Conservation (phyloP, 768 basidiomycete genomes). For the Paxillus rubicundulus region DNA sequence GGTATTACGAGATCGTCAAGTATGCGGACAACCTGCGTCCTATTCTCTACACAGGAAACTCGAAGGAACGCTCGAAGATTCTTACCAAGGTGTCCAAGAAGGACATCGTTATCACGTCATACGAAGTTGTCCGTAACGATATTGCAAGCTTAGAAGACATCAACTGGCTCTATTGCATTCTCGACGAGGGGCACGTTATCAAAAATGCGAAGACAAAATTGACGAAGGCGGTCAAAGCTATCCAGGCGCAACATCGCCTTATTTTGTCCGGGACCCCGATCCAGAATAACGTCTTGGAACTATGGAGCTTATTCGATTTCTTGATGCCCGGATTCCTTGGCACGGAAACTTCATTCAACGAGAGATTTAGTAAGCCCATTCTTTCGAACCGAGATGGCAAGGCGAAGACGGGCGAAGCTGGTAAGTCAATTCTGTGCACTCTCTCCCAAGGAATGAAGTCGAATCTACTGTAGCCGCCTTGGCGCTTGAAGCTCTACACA, state of each 20-base stretch:
- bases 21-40: constrained; percentile 84
- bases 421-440: constrained; percentile 42
- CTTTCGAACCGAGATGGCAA: constrained; percentile 94
- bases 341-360: constrained; percentile 92
- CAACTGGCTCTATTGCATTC: constrained; percentile 92
- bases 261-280: constrained; percentile 97
- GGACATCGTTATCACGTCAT: constrained; percentile 96
- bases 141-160: constrained; percentile 68
- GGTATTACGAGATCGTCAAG: constrained; percentile 97
- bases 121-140: constrained; percentile 97
- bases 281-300: constrained; percentile 96
- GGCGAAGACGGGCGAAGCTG: constrained; percentile 90
- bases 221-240: constrained; percentile 90
- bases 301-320: constrained; percentile 99
- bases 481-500: constrained; percentile 94
- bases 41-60: constrained; percentile 84
- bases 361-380: constrained; percentile 94
- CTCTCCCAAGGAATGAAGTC: constrained; percentile 3
- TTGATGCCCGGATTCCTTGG: constrained; percentile 99
- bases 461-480: constrained; percentile 64
- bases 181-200: constrained; percentile 98
- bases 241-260: constrained; percentile 88
- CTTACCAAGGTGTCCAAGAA: constrained; percentile 61
- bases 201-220: constrained; percentile 99
- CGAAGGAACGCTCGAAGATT: constrained; percentile 73